These are phyloP conservation scores for Ceriops tagal DNA, from an alignment of 345 rosid genomes.

Conservation along the genomic window DNA sequence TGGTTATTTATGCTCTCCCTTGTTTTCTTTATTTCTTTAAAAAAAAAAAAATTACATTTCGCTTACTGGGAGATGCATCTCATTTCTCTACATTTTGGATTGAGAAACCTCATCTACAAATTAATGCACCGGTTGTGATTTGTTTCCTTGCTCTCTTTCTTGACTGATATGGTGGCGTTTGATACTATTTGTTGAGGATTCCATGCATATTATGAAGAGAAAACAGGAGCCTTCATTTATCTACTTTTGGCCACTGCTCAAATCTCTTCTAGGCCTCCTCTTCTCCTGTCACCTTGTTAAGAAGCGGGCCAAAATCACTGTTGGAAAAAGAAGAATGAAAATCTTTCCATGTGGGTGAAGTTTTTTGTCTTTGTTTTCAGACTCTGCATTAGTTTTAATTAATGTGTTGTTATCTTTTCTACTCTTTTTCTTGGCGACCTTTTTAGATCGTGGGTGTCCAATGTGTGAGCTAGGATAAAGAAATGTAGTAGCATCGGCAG, in stretches of 20 bases:
- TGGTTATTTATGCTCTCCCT: constrained; percentile 11
- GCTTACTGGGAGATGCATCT: not conserved
- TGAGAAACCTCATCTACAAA: not conserved
- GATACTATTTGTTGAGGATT: not conserved
- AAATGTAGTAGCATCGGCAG: no score
- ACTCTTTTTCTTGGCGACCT: no score
- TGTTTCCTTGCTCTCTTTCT: not conserved
- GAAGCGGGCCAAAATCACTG: not conserved
- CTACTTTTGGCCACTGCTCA: not conserved
- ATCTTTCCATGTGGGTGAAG: not conserved
- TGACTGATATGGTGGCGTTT: not conserved
- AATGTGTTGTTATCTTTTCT: not conserved
- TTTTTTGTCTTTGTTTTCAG: not conserved
- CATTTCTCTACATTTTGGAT: not conserved
- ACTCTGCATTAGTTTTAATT: not conserved
- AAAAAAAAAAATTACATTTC: not conserved
- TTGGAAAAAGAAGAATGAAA: not conserved
- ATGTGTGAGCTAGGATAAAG: no score
- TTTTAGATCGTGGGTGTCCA: no score
- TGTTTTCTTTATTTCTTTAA: no score
- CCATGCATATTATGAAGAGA: not conserved
- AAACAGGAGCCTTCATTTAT: not conserved
- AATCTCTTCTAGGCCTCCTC: not conserved
- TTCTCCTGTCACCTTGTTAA: not conserved
- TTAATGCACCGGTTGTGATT: not conserved